These are phyloP conservation scores for Cyclanthera cordifolia DNA, from an alignment of 306 rosid genomes.

Conservation along the genomic window DNA sequence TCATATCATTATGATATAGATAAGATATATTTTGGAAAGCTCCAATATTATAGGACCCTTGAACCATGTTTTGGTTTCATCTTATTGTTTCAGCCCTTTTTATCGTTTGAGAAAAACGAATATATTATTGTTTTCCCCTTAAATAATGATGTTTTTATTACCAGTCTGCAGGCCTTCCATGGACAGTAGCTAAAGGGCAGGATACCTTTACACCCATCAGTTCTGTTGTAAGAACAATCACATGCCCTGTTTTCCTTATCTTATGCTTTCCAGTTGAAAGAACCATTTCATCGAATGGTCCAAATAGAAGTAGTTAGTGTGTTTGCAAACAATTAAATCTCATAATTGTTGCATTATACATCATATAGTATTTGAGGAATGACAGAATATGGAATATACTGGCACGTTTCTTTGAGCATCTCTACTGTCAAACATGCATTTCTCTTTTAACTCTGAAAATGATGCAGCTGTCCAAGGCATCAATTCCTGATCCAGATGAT, in stretches of 20 bases:
- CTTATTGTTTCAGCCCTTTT: background rate
- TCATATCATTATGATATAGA: background rate
- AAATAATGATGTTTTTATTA: background rate
- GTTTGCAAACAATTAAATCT: too few relatives aligned
- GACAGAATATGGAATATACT: background rate
- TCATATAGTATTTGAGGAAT: background rate
- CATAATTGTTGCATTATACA: background rate
- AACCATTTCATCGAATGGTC: background rate
- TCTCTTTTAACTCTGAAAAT: conserved; percentile 5
- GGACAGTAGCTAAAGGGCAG: conserved; percentile 86
- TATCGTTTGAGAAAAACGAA: background rate
- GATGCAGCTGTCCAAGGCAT: conserved; percentile 61
- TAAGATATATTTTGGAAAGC: background rate
- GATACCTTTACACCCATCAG: conserved; percentile 95
- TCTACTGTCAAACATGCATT: background rate
- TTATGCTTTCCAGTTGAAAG: background rate
- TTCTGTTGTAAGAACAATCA: conserved; percentile 36
- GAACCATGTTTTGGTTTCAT: background rate
- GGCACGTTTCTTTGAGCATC: background rate
- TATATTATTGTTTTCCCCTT: conserved; percentile 9
- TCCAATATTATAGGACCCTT: background rate
- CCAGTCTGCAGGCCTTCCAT: conserved; percentile 98
- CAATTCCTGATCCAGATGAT: conserved; percentile 67
- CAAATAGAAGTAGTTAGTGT: background rate
- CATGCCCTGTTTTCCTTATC: background rate